phyloP scores from a whole-genome alignment of 2,329 filamentous ascomycete species.

The Pseudopithomyces maydicus region DNA sequence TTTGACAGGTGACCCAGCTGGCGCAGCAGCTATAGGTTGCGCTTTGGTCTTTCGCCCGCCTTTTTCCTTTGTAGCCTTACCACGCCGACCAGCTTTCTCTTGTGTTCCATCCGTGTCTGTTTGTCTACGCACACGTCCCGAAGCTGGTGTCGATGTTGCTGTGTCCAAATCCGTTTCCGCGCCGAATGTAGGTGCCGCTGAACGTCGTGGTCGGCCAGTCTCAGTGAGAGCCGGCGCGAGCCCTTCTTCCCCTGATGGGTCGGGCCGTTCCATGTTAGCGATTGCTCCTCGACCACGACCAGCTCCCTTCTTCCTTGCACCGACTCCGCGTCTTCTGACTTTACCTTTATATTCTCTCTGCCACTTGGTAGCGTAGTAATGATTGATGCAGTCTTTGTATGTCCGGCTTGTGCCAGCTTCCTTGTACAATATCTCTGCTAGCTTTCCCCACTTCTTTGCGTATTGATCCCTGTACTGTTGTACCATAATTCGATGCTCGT shows the following conservation, averaged over 20 bases:
- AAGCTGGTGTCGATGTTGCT: constrained; percentile 32
- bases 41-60: constrained; percentile 47
- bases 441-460: constrained; percentile 82
- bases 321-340: constrained; percentile 49
- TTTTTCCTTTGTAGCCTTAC: constrained; percentile 47
- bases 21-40: constrained; percentile 47
- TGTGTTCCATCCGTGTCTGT: constrained; percentile 38
- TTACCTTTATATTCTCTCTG: constrained; percentile 78
- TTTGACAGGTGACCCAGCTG: constrained; percentile 42
- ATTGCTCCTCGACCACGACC: constrained; percentile 63
- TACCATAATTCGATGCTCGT: constrained; percentile 74
- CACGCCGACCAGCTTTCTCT: constrained; percentile 48
- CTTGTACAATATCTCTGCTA: constrained; percentile 66
- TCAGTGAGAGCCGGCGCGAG: constrained; percentile 50
- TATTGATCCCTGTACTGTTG: constrained; percentile 71
- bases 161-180: constrained; percentile 66
- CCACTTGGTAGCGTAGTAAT: constrained; percentile 83
- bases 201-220: constrained; percentile 55
- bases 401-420: constrained; percentile 61
- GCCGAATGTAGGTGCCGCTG: constrained; percentile 72
- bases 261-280: constrained; percentile 52
- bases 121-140: constrained; percentile 42
- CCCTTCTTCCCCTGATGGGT: constrained; percentile 47
- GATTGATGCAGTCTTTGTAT: constrained; percentile 81
- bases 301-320: constrained; percentile 34